These are phyloP conservation scores for Entophlyctis luteolus DNA, from an alignment of 192 early-diverging fungal species.

Conservation along the genomic window DNA sequence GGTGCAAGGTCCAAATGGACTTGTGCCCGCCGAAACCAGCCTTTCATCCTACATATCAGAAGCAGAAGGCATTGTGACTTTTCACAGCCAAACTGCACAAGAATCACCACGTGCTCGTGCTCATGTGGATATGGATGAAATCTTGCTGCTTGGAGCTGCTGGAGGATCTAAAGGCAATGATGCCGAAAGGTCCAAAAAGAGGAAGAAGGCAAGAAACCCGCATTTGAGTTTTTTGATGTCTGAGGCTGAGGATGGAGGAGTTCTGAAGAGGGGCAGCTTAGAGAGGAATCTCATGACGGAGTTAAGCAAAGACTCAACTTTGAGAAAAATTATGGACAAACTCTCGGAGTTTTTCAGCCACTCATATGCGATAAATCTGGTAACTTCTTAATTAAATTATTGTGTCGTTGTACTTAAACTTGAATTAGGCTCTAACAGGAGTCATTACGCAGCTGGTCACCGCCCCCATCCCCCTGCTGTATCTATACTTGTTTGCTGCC, in stretches of 20 bases:
- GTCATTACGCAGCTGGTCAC: slow-evolving; percentile 79
- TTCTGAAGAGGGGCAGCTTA: slow-evolving; percentile 1
- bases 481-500: slow-evolving; percentile 33
- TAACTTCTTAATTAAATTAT: not conserved
- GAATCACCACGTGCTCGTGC: not conserved
- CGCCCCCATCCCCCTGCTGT: slow-evolving; percentile 36
- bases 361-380: slow-evolving; percentile 79
- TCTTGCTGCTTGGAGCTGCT: slow-evolving; percentile 1
- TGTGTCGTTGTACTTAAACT: not conserved
- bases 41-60: not conserved
- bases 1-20: not conserved
- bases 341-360: slow-evolving; percentile 73
- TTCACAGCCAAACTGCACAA: not conserved
- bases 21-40: slow-evolving; percentile 19
- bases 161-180: slow-evolving; percentile 14
- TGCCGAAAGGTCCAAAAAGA: not conserved
- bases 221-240: not conserved
- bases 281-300: slow-evolving; percentile 20
- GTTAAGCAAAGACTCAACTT: slow-evolving; percentile 34
- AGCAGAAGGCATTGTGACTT: not conserved
- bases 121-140: slow-evolving; percentile 13
- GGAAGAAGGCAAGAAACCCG: not conserved
- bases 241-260: not conserved
- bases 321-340: slow-evolving; percentile 44
- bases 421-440: slow-evolving; percentile 69